Evolutionary conservation across 1,284 basidiomycete species (phyloP), one percentile per base, ranked within the genome.

Genomic region (Clitocybe nebularis): DNA sequence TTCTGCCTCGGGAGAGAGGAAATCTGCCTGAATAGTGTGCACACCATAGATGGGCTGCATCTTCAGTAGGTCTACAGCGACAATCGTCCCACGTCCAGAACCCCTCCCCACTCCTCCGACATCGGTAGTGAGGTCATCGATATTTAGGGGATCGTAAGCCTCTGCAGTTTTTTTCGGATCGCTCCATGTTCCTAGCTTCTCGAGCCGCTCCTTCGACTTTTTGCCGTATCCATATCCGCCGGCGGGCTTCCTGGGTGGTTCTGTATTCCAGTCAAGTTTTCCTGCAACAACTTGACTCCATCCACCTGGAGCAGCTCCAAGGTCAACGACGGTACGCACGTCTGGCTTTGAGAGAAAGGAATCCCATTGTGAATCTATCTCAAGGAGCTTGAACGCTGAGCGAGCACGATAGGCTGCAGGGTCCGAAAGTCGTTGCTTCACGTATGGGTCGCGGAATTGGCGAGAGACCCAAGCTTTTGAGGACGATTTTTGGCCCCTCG

Each of bases 301-400:
- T 0, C 90, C 89, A 4, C 90, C 91, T 0, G 91, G 91, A 1
- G 90, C 89, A 1, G 86, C 87, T 23, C 91, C 91, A 19, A 94
- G 74, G 61, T 93, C 91, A 1, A 93, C 79, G 0, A 93, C 80
- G 14, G 75, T 69, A 3, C 60, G 64, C 1, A 84, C 74, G 45
- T 79, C 71, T 6, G 61, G 63, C 32, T 69, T 66, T 4, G 65
- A 61, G 30, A 89, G 66, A 45, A 91, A 77, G 2, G 62, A 51
- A 21, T 66, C 65, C 56, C 67, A 78, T 34, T 69, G 62, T 1
- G 70, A 61, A 54, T 87, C 71, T 44, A 91, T 75, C 58, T 89
- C 84, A 42, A 87, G 59, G 14, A 94, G 77, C 65, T 94, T 94
- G 72, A 89, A 92, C 1, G 89, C 88, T 14, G 88, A 84, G 44